Evolutionary conservation across 2,329 filamentous ascomycete genomes (phyloP).

Genomic region (Didymosphaeria variabile): DNA sequence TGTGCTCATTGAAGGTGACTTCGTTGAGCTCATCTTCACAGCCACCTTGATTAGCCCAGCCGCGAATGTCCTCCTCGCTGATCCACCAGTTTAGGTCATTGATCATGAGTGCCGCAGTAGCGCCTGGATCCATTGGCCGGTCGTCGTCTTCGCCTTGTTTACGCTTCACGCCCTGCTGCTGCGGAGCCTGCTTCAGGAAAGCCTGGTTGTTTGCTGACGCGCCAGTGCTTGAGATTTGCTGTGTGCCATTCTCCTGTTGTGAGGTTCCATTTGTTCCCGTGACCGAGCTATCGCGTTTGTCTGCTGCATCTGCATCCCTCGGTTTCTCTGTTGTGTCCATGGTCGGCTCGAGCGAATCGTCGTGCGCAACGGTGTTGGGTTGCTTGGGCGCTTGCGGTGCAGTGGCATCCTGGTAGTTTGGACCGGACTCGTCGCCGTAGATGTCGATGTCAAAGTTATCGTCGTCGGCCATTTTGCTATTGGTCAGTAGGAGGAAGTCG

Average conservation of each 20-base stretch:
- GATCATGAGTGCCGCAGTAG: constrained; percentile 78
- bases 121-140: constrained; percentile 65
- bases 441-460: constrained; percentile 77
- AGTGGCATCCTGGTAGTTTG: constrained; percentile 40
- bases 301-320: constrained; percentile 22
- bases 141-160: constrained; percentile 65
- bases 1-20: constrained; percentile 96
- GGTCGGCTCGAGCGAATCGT: constrained; percentile 22
- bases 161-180: constrained; percentile 68
- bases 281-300: constrained; percentile 33
- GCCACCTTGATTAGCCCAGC: constrained; percentile 80
- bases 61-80: constrained; percentile 86
- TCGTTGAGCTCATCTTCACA: constrained; percentile 89
- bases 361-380: constrained; percentile 43
- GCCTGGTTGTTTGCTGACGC: constrained; percentile 48
- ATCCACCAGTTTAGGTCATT: constrained; percentile 97
- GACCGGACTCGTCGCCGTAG: constrained; percentile 66
- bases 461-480: constrained; percentile 63
- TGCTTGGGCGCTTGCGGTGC: constrained; percentile 34
- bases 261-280: constrained; percentile 33
- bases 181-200: constrained; percentile 55
- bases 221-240: constrained; percentile 56
- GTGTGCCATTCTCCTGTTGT: constrained; percentile 44
- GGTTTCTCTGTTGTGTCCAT: constrained; percentile 20
- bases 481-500: constrained; percentile 29